Evolutionary conservation across 192 early-diverging fungal species (phyloP).

Genomic region (Radiomyces spectabilis): DNA sequence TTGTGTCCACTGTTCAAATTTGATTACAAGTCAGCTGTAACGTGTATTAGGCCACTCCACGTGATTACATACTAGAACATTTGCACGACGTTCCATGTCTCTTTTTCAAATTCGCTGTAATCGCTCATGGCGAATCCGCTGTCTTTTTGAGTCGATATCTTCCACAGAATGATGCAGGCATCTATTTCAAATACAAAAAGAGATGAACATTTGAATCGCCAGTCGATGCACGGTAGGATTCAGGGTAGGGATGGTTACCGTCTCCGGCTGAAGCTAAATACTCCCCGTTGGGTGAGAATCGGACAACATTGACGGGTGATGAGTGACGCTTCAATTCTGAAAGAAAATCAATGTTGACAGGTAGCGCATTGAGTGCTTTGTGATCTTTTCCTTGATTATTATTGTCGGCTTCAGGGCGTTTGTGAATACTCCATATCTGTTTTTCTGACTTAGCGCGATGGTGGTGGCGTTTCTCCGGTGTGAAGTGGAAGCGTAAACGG

Average conservation of each 20-base stretch:
- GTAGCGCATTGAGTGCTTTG: constrained; percentile 30
- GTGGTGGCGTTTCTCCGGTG: no score
- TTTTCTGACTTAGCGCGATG: no score
- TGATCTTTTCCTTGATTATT: background rate
- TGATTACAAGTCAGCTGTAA: no score
- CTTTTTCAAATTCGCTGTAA: constrained; percentile 40
- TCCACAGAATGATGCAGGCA: constrained; percentile 83
- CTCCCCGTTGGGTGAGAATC: constrained; percentile 70
- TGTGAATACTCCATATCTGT: constrained; percentile 51
- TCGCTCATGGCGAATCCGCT: constrained; percentile 18
- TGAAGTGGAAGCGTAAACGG: no score
- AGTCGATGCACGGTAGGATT: no score
- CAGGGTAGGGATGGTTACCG: no score
- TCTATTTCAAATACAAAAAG: constrained; percentile 38
- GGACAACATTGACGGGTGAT: constrained; percentile 86
- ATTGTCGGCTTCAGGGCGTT: background rate
- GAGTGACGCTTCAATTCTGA: constrained; percentile 80
- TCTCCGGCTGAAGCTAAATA: constrained; percentile 87
- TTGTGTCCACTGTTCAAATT: constrained; percentile 49
- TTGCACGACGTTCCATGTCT: constrained; percentile 67
- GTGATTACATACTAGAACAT: constrained; percentile 55
- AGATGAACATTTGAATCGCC: background rate
- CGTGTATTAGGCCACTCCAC: background rate
- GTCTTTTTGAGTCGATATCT: constrained; percentile 50
- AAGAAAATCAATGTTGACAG: constrained; percentile 63